These are phyloP conservation scores for Aegilops speltoides DNA, from an alignment of 176 grass and related monocot species.

Conservation along the genomic window DNA sequence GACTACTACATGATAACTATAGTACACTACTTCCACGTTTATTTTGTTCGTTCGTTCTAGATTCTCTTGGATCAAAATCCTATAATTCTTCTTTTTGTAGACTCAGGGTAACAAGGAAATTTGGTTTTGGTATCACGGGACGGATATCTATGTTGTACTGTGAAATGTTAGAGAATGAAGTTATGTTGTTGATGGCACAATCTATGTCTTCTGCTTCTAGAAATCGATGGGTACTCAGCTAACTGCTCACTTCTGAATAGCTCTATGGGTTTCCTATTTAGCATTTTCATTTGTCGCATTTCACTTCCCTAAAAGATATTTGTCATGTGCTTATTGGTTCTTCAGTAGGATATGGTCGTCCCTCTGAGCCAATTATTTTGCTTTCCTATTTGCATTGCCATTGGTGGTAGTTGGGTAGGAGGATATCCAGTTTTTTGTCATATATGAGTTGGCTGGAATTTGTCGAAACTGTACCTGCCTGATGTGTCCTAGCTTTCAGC, in stretches of 20 bases:
- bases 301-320: background rate
- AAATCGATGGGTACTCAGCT: conserved; percentile 33
- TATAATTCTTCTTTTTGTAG: conserved; percentile 51
- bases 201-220: conserved; percentile 26
- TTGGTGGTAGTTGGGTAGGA: conserved; percentile 18
- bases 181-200: conserved; percentile 44
- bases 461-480: background rate
- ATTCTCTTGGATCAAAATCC: conserved; percentile 52
- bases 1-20: conserved; percentile 48
- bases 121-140: conserved; percentile 13
- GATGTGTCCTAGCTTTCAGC: conserved; percentile 17
- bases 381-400: conserved; percentile 3
- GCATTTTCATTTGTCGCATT: background rate
- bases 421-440: conserved; percentile 22
- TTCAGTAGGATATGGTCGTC: conserved; percentile 10
- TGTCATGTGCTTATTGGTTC: background rate
- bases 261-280: background rate
- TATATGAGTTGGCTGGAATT: conserved; percentile 2
- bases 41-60: conserved; percentile 62
- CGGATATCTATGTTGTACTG: conserved; percentile 54
- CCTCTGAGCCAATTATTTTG: conserved; percentile 15
- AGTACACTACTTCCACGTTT: conserved; percentile 48
- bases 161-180: conserved; percentile 42
- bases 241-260: background rate
- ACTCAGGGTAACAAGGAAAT: conserved; percentile 20